Evolutionary conservation across 176 grass and related monocot species (phyloP).

Genomic region (Musa troglodytarum): DNA sequence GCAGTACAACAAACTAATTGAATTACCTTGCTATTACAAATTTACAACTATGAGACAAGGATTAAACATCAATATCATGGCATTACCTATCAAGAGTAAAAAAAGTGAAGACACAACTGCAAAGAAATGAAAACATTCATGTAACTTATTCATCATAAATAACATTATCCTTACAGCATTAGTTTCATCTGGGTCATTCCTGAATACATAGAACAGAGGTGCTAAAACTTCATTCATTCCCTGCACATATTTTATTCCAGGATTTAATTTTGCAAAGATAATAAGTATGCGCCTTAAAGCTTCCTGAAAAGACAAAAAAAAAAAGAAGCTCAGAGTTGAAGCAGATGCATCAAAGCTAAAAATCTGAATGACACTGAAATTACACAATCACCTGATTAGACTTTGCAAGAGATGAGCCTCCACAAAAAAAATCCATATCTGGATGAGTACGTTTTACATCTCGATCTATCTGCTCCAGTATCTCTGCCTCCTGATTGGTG

Average conservation of each 20-base stretch:
- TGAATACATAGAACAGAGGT: slow-evolving; percentile 88
- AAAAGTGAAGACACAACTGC: background rate
- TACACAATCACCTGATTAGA: slow-evolving; percentile 66
- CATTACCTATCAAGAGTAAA: background rate
- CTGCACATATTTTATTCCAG: slow-evolving; percentile 95
- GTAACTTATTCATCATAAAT: background rate
- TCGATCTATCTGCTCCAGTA: slow-evolving; percentile 89
- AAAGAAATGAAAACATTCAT: background rate
- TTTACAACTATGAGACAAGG: too few relatives aligned
- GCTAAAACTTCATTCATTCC: slow-evolving; percentile 99
- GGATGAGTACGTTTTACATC: slow-evolving; percentile 98
- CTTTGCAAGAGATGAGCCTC: slow-evolving; percentile 42
- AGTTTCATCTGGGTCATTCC: slow-evolving; percentile 60
- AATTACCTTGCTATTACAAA: too few relatives aligned
- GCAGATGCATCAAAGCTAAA: slow-evolving; percentile 18
- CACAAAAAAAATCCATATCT: slow-evolving; percentile 89
- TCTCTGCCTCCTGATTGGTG: slow-evolving; percentile 68
- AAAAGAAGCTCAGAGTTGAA: background rate
- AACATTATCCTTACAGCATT: slow-evolving; percentile 40
- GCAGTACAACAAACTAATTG: too few relatives aligned
- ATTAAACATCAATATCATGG: background rate
- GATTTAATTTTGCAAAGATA: slow-evolving; percentile 96
- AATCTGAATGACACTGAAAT: background rate
- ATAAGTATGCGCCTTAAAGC: slow-evolving; percentile 83
- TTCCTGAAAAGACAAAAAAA: slow-evolving; percentile 43